Evolutionary conservation across 73 alveolate genomes (phyloP).

Genomic region (Breviolum minutum): DNA sequence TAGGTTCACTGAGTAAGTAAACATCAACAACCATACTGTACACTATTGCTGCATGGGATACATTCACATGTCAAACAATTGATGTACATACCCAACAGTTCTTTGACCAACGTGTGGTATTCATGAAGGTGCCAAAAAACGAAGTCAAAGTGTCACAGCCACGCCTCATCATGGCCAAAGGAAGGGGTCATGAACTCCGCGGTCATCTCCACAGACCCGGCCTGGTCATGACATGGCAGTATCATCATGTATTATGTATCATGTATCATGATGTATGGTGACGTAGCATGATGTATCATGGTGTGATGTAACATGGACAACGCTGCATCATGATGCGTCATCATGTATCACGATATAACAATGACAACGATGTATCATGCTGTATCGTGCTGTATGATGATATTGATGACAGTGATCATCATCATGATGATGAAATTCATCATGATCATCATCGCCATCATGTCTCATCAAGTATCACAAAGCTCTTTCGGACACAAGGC

Average conservation of each 20-base stretch:
- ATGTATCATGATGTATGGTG: neutral
- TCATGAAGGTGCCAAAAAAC: neutral
- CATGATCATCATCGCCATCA: no score
- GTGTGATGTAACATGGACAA: neutral
- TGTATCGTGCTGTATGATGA: no score
- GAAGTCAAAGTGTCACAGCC: neutral
- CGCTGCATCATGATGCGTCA: neutral
- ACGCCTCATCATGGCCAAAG: slow-evolving; percentile 55
- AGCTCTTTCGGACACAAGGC: no score
- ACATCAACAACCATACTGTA: neutral
- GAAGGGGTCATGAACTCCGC: slow-evolving; percentile 77
- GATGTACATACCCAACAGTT: neutral
- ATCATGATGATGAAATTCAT: no score
- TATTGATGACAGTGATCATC: no score
- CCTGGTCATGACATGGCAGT: neutral
- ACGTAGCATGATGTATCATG: neutral
- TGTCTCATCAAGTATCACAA: no score
- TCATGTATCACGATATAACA: no score
- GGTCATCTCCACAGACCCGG: slow-evolving; percentile 38
- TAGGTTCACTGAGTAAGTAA: neutral
- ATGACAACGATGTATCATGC: no score
- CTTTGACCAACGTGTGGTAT: neutral
- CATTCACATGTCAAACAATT: neutral
- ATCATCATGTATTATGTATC: neutral
- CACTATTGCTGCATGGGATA: neutral